Conservation (phyloP, 352 stramenopile genomes). For the Pythium rishiriense region DNA sequence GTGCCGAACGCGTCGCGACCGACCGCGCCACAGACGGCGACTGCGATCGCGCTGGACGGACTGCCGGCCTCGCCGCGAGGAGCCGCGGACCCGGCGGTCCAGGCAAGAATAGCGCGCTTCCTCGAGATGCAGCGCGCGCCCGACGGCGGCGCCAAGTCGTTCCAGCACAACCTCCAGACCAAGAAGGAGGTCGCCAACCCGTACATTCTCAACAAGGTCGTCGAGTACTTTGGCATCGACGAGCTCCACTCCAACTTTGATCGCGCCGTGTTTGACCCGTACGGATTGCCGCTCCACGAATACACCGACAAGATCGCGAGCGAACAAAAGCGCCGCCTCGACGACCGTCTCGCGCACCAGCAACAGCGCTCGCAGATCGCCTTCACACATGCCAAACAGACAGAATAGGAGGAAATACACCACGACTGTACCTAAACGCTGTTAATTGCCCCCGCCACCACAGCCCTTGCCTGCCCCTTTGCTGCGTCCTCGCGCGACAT, state of each 20-base stretch:
- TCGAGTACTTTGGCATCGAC: constrained; percentile 86
- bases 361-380: constrained; percentile 34
- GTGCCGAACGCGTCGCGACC: too few relatives aligned
- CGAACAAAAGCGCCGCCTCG: constrained; percentile 58
- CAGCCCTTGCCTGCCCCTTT: constrained; percentile 47
- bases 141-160: constrained; percentile 28
- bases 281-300: constrained; percentile 67
- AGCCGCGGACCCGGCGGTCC: constrained; percentile 33
- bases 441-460: constrained; percentile 12
- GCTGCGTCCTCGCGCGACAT: constrained; percentile 37
- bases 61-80: constrained; percentile 38
- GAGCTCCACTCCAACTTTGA: constrained; percentile 77
- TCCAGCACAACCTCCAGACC: constrained; percentile 67
- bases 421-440: too few relatives aligned
- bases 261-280: constrained; percentile 64
- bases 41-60: constrained; percentile 18
- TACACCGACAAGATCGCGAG: constrained; percentile 63
- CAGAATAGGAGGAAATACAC: too few relatives aligned
- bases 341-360: constrained; percentile 41
- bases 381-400: constrained; percentile 19
- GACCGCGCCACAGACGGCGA: background rate
- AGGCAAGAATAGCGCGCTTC: constrained; percentile 71
- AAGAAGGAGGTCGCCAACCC: constrained; percentile 88
- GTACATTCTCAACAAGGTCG: constrained; percentile 85
- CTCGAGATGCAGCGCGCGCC: constrained; percentile 34